These are phyloP conservation scores for Fusarium nygamai DNA, from an alignment of 2,329 filamentous ascomycete genomes.

Conservation along the genomic window DNA sequence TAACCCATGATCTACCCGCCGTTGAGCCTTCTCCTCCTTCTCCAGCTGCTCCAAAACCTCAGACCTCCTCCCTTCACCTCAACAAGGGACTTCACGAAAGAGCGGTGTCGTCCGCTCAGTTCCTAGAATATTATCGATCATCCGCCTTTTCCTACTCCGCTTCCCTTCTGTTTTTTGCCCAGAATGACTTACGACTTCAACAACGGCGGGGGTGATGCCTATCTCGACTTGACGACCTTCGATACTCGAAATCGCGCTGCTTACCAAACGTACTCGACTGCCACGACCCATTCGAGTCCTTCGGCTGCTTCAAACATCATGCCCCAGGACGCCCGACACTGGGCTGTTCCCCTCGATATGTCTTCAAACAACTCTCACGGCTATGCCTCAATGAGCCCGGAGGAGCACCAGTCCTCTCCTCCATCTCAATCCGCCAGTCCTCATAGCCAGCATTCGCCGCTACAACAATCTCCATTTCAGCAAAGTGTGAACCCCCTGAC, in stretches of 20 bases:
- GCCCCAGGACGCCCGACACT: slow-evolving; percentile 51
- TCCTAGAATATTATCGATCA: slow-evolving; percentile 50
- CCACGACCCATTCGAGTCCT: slow-evolving; percentile 47
- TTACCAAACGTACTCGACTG: slow-evolving; percentile 45
- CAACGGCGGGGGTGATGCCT: slow-evolving; percentile 65
- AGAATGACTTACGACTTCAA: slow-evolving; percentile 70
- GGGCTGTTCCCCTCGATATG: slow-evolving; percentile 66
- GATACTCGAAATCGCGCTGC: slow-evolving; percentile 66
- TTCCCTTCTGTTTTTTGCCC: slow-evolving; percentile 48
- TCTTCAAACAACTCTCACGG: slow-evolving; percentile 54
- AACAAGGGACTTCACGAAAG: slow-evolving; percentile 51
- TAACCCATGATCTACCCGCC: slow-evolving; percentile 38
- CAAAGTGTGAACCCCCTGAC: slow-evolving; percentile 62
- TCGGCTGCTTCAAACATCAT: slow-evolving; percentile 48
- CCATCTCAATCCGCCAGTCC: slow-evolving; percentile 63
- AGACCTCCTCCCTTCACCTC: slow-evolving; percentile 45
- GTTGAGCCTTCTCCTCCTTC: slow-evolving; percentile 42
- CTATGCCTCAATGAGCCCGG: slow-evolving; percentile 61
- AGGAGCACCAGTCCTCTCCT: slow-evolving; percentile 60
- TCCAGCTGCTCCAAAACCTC: slow-evolving; percentile 44
- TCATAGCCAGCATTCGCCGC: slow-evolving; percentile 59
- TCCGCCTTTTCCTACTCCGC: slow-evolving; percentile 44
- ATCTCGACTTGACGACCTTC: slow-evolving; percentile 67
- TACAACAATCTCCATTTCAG: slow-evolving; percentile 66
- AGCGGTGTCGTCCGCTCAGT: slow-evolving; percentile 55